phyloP scores from a whole-genome alignment of 495 filamentous ascomycete species.

The Penicillium roqueforti region DNA sequence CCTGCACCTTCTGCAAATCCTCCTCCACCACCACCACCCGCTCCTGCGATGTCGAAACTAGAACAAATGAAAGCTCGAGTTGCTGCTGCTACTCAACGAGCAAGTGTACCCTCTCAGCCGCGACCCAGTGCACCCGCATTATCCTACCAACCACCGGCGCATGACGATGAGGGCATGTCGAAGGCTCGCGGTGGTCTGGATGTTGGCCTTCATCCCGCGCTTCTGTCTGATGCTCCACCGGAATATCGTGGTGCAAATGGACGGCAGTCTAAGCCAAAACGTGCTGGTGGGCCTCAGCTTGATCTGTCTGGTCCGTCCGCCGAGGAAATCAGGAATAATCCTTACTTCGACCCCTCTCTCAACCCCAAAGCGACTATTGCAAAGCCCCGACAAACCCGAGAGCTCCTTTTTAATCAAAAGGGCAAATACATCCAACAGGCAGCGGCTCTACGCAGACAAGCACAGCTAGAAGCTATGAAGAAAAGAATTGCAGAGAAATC shows the following conservation, averaged over 20 bases:
- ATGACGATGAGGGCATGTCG: slow-evolving; percentile 46
- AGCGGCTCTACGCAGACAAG: slow-evolving; percentile 79
- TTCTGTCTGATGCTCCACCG: slow-evolving; percentile 68
- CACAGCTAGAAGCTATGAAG: slow-evolving; percentile 89
- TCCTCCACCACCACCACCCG: slow-evolving; percentile 40
- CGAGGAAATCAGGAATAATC: slow-evolving; percentile 70
- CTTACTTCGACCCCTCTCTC: slow-evolving; percentile 77
- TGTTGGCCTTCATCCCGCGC: slow-evolving; percentile 82
- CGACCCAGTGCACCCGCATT: slow-evolving; percentile 35
- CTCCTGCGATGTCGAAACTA: slow-evolving; percentile 47
- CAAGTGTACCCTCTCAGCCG: slow-evolving; percentile 41
- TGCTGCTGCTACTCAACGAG: slow-evolving; percentile 66
- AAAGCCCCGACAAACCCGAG: slow-evolving; percentile 61
- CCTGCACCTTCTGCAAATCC: slow-evolving; percentile 29
- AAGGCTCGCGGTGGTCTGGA: slow-evolving; percentile 73
- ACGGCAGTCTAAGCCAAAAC: slow-evolving; percentile 53
- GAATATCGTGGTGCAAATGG: slow-evolving; percentile 58
- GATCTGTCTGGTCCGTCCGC: slow-evolving; percentile 66
- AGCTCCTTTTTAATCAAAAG: slow-evolving; percentile 89
- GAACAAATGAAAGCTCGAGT: slow-evolving; percentile 79
- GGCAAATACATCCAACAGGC: slow-evolving; percentile 96
- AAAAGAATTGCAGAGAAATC: slow-evolving; percentile 81
- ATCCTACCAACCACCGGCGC: slow-evolving; percentile 36
- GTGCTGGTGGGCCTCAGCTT: slow-evolving; percentile 57
- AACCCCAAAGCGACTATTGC: slow-evolving; percentile 58